phyloP scores from a whole-genome alignment of 345 rosid genomes.

The Geranium brycei region DNA sequence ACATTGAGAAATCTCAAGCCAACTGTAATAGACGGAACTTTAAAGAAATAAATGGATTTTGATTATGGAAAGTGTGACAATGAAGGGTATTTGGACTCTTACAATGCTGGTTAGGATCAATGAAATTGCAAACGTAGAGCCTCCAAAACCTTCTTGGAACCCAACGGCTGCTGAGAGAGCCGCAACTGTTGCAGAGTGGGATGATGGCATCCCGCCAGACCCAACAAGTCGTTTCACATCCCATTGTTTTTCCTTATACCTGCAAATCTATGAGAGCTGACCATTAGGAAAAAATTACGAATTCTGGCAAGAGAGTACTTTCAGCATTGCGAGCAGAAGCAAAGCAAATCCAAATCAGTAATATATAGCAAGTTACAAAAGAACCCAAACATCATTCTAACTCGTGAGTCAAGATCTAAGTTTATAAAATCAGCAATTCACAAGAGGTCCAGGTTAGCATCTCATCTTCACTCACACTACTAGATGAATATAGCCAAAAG shows the following conservation, averaged over 20 bases:
- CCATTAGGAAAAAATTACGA: slow-evolving; percentile 19
- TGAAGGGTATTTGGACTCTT: slow-evolving; percentile 14
- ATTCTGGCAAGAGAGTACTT: neutral
- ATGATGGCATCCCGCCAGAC: slow-evolving; percentile 96
- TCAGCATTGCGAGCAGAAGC: neutral
- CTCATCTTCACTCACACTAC: neutral
- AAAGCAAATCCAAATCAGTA: neutral
- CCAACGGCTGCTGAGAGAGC: slow-evolving; percentile 70
- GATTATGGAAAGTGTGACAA: neutral
- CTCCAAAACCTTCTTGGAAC: slow-evolving; percentile 81
- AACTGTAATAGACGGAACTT: neutral
- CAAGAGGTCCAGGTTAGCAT: neutral
- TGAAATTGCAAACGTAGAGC: slow-evolving; percentile 52
- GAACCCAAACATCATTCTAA: neutral
- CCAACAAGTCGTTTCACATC: slow-evolving; percentile 73
- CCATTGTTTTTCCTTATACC: slow-evolving; percentile 75
- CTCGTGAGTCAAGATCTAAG: neutral
- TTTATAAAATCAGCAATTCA: too few relatives aligned
- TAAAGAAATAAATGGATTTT: neutral
- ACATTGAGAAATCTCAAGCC: too few relatives aligned
- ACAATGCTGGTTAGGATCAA: slow-evolving; percentile 66
- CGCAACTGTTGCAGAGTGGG: slow-evolving; percentile 83
- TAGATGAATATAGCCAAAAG: slow-evolving; percentile 1
- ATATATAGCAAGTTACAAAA: neutral
- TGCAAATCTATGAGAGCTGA: slow-evolving; percentile 44